Percentiles rank a stretch among this genome's conserved stretches.
Conservation (phyloP, 768 basidiomycete species). For the Leccinum disarticulatum region DNA sequence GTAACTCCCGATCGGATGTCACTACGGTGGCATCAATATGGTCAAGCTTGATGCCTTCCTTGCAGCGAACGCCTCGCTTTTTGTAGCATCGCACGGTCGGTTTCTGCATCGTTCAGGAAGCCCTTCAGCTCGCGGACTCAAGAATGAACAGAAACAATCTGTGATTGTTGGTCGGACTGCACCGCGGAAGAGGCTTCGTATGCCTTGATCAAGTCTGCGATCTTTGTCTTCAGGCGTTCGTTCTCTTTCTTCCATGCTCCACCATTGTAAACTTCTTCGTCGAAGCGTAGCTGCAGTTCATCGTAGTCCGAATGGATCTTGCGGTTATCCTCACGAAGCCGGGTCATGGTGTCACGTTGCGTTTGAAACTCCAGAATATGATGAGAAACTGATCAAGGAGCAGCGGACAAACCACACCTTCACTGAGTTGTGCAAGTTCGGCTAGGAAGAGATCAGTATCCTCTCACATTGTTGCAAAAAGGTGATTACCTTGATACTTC, state of each 20-base stretch:
- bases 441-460: slow-evolving; percentile 39
- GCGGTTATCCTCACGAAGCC: slow-evolving; percentile 77
- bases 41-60: slow-evolving; percentile 77
- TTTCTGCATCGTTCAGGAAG: slow-evolving; percentile 83
- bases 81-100: slow-evolving; percentile 74
- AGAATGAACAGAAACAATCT: slow-evolving; percentile 80
- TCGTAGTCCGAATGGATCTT: too few relatives aligned
- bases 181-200: slow-evolving; percentile 71
- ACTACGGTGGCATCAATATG: slow-evolving; percentile 67
- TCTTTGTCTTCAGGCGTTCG: slow-evolving; percentile 83
- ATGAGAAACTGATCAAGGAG: too few relatives aligned
- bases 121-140: slow-evolving; percentile 81
- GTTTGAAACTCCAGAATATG: too few relatives aligned
- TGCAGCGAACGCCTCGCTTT: slow-evolving; percentile 81
- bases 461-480: slow-evolving; percentile 1
- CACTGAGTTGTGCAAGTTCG: slow-evolving; percentile 75
- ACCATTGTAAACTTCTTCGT: too few relatives aligned
- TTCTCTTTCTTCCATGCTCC: too few relatives aligned
- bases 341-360: slow-evolving; percentile 72
- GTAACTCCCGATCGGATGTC: slow-evolving; percentile 71
- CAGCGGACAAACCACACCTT: slow-evolving; percentile 47
- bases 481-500: slow-evolving; percentile 74
- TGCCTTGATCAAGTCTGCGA: slow-evolving; percentile 68
- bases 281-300: too few relatives aligned
- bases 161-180: slow-evolving; percentile 79